Conservation (phyloP, 2,329 filamentous ascomycete genomes). For the Eutypella sp. region DNA sequence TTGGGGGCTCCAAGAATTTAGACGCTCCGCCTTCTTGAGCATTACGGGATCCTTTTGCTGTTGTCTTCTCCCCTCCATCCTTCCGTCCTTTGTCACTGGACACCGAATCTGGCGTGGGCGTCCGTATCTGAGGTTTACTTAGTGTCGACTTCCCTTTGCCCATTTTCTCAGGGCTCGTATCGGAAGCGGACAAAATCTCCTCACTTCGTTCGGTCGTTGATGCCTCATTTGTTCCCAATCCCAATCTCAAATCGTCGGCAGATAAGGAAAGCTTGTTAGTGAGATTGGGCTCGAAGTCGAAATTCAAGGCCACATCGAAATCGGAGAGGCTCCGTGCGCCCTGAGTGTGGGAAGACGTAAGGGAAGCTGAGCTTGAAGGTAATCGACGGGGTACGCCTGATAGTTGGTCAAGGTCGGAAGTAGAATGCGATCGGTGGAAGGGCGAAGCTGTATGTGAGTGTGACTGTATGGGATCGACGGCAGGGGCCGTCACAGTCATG, state of each 20-base stretch:
- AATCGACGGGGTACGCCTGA: conserved; percentile 8
- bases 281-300: conserved; percentile 46
- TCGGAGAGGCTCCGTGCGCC: conserved; percentile 32
- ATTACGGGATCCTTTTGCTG: conserved; percentile 4
- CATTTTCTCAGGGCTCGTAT: conserved; percentile 22
- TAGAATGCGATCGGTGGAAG: conserved; percentile 28
- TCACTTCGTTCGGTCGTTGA: conserved; percentile 12
- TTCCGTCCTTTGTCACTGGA: conserved; percentile 28
- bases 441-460: conserved; percentile 20
- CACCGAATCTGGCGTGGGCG: conserved; percentile 40
- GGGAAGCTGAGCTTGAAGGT: neutral
- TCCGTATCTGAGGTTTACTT: conserved; percentile 49
- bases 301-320: conserved; percentile 50
- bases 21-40: conserved; percentile 8
- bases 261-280: conserved; percentile 40
- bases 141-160: conserved; percentile 42
- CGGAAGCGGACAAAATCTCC: conserved; percentile 20
- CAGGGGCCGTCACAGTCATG: conserved; percentile 33
- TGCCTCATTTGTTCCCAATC: conserved; percentile 22
- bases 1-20: conserved; percentile 22
- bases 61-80: conserved; percentile 17
- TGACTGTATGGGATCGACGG: conserved; percentile 33
- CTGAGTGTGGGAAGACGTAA: conserved; percentile 10
- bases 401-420: conserved; percentile 12
- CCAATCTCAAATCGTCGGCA: conserved; percentile 18